Evolutionary conservation across 192 early-diverging fungal species (phyloP), one percentile per base, ranked within the genome.

Genomic region (Coemansia sp.): DNA sequence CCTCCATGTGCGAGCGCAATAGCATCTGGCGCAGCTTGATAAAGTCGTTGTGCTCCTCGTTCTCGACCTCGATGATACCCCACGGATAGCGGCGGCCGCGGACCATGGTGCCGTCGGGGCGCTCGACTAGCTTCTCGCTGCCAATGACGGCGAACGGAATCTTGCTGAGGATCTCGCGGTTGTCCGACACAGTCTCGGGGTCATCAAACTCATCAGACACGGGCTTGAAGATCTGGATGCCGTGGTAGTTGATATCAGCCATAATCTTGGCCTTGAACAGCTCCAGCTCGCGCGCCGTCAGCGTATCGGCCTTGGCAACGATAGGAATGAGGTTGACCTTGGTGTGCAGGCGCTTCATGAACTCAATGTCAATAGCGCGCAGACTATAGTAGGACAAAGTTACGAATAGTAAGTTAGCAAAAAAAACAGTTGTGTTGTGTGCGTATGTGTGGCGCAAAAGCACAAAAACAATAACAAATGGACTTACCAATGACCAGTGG

Each of bases 141-240:
- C 97, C 97, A 62, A 99, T 90, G 75, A 99, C 87, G 15, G 95
- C 94, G 72, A 99, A 99, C 15, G 97, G 97, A 66, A 99, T 94
- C 85, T 95, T 94, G 75, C 89, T 90, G 80, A 91, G 87, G 63
- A 99, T 93, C 69, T 91, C 89, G 69, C 90, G 87, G 84, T 92
- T 92, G 75, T 94, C 92, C 17, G 89, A 86, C 41, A 92, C 87
- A 1, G 91, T 93, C 76, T 94, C 93, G 34, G 85, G 73, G 67
- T 94, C 93, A 64, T 94, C 93, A 65, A 86, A 89, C 77, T 94
- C 91, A 74, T 94, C 93, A 15, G 87, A 89, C 53, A 88, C 86
- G 34, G 92, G 91, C 69, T 90, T 91, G 82, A 93, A 94, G 75
- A 94, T 94, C 80, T 92, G 87, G 74, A 94, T 94, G 21, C 92